Percentiles rank a stretch among this genome's conserved stretches.
Conservation (phyloP, 1,139 yeast species). For the Protomyces inundatus region DNA sequence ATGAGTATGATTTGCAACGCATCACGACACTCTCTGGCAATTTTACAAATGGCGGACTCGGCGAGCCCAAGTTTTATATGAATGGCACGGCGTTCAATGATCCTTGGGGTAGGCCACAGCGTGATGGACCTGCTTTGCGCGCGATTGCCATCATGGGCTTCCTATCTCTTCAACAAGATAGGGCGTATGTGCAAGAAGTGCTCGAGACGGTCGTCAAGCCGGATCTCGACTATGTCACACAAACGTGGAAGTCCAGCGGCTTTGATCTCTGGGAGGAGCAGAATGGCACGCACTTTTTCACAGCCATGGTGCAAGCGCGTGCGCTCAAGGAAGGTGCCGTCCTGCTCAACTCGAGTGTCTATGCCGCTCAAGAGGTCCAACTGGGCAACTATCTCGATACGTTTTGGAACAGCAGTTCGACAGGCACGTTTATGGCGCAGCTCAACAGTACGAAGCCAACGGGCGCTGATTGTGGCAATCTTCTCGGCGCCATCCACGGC, state of each 20-base stretch:
- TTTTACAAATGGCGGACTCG: constrained; percentile 18
- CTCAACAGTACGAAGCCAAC: constrained; percentile 42
- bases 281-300: constrained; percentile 65
- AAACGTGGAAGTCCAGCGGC: constrained; percentile 60
- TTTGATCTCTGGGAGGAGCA: constrained; percentile 95
- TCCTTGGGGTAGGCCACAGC: constrained; percentile 89
- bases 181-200: constrained; percentile 28
- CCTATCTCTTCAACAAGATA: constrained; percentile 36
- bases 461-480: constrained; percentile 76
- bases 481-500: constrained; percentile 54
- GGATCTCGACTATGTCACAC: constrained; percentile 61
- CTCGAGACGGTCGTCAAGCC: constrained; percentile 49
- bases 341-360: constrained; percentile 43
- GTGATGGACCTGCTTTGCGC: constrained; percentile 86
- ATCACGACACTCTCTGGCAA: constrained; percentile 13
- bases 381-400: constrained; percentile 39
- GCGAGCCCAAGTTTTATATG: constrained; percentile 22
- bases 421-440: constrained; percentile 49
- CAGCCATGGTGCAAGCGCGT: constrained; percentile 65
- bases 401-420: constrained; percentile 44
- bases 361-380: constrained; percentile 42
- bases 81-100: constrained; percentile 10
- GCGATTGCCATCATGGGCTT: constrained; percentile 59
- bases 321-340: constrained; percentile 58
- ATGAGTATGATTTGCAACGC: constrained; percentile 10